Base-by-base conservation (phyloP, 495 filamentous ascomycete genomes). In the Penicillium roqueforti region DNA sequence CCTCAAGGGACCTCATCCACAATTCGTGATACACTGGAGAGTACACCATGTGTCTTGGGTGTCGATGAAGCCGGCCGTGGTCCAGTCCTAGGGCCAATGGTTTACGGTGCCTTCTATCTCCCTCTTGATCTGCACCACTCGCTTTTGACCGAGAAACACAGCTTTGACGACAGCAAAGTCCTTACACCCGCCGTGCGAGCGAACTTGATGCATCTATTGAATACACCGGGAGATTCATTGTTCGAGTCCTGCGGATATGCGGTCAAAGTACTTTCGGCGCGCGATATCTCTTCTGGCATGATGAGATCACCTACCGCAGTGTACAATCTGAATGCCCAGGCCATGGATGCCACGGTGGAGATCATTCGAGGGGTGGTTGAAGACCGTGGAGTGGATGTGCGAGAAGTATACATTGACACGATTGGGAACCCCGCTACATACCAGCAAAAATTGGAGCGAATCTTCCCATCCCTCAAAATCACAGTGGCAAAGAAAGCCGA, bases 321-420 rank as follows among this genome's bases (percentile, higher is more conserved):
- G 0, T 96, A 96, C 72, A 98, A 98, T 65, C 79, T 98, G 50
- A 98, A 98, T 71, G 91, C 91, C n/a, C 93, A 97, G 69, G 93
- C 93, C 1, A 87, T 95, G 80, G 92, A 98, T 71, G 91, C 93
- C 0, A 98, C 93, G 1, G 80, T 95, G n/a, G 82, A 80, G 18
- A 74, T 98, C 51, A 92, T 98, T 47, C 70, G 82, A 16, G 83
- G 83, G 4, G 87, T 96, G 0, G 62, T 78, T 8, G 78, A 92
- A 43, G 85, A 80, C 1, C 72, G 69, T 8, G 87, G 88, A 11
- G 85, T 97, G 34, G 87, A 92, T 69, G 76, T 98, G 0, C 77
- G 71, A 29, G 89, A 97, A 58, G 89, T 98, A 11, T 98, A 91
- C 68, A 91, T 98, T 56, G 93, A 98, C 69, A 97, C 93, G 0